Conservation (phyloP, 306 rosid species). For the Pueraria montana region DNA sequence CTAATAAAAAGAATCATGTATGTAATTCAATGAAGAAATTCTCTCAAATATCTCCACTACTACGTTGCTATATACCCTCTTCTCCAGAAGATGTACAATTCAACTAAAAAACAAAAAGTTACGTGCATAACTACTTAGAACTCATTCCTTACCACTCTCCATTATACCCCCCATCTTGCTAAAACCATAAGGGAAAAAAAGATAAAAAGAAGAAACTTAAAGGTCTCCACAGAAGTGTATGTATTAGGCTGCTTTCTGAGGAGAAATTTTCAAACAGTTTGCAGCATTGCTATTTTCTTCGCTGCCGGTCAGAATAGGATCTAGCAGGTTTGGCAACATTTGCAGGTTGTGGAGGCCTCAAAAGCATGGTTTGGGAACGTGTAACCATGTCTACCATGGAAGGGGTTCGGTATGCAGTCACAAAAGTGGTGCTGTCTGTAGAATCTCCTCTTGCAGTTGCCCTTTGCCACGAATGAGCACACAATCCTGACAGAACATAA, state of each 20-base stretch:
- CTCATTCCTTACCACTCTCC: constrained; percentile 32
- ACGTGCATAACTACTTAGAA: constrained; percentile 42
- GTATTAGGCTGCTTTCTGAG: constrained; percentile 24
- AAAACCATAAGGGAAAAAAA: constrained; percentile 36
- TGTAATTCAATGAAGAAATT: constrained; percentile 54
- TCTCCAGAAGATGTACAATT: constrained; percentile 39
- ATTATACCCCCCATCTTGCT: constrained; percentile 41
- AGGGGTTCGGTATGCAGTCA: constrained; percentile 85
- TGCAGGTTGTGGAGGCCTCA: constrained; percentile 57
- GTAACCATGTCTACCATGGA: constrained; percentile 89
- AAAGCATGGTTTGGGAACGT: constrained; percentile 75
- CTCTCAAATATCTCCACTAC: constrained; percentile 56
- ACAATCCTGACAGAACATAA: constrained; percentile 85
- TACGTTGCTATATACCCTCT: constrained; percentile 58
- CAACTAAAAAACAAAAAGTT: constrained; percentile 7
- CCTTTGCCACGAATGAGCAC: constrained; percentile 95
- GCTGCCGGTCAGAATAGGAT: constrained; percentile 58
- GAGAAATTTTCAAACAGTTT: constrained; percentile 26
- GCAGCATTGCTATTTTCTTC: constrained; percentile 36
- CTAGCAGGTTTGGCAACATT: constrained; percentile 54
- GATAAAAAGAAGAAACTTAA: constrained; percentile 19
- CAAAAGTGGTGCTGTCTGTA: constrained; percentile 70
- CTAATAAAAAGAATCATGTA: constrained; percentile 50
- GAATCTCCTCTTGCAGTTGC: constrained; percentile 97
- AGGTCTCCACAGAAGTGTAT: constrained; percentile 39